Evolutionary conservation across 148 eudicot species (phyloP).

Genomic region (Rhododendron williamsianum): DNA sequence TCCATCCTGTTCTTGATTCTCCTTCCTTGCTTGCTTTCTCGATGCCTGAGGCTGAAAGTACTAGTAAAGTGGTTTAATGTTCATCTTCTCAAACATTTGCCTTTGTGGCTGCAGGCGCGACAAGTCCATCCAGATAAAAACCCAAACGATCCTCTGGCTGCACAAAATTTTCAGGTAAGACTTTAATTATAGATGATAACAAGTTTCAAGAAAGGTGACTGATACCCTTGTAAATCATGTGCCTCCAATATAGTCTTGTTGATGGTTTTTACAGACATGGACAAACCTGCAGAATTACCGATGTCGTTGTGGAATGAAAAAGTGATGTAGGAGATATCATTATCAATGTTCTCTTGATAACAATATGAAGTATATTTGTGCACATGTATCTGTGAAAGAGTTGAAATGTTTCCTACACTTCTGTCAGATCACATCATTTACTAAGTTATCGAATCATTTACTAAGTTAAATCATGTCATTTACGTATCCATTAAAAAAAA

Average conservation of each 20-base stretch:
- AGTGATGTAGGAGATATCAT: neutral
- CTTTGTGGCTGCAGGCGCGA: constrained; percentile 56
- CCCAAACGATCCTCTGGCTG: constrained; percentile 88
- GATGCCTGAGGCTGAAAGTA: neutral
- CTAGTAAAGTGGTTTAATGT: neutral
- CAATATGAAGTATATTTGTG: neutral
- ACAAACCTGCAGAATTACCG: neutral
- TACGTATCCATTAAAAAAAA: neutral
- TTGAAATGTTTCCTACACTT: neutral
- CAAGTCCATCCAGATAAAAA: constrained; percentile 97
- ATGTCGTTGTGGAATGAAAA: neutral
- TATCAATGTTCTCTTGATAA: neutral
- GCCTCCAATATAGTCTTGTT: neutral
- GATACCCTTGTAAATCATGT: neutral
- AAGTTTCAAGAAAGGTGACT: constrained; percentile 4
- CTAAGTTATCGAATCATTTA: neutral
- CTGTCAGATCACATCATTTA: neutral
- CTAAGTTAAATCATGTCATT: neutral
- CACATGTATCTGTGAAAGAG: neutral
- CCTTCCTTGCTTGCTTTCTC: neutral
- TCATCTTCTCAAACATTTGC: neutral
- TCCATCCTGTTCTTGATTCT: constrained; percentile 3
- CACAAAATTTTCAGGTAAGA: constrained; percentile 89
- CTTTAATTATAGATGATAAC: neutral
- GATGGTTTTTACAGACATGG: neutral